Evolutionary conservation across 371 early-diverging fungal genomes (phyloP).

Genomic region (Saksenaea oblongispora): DNA sequence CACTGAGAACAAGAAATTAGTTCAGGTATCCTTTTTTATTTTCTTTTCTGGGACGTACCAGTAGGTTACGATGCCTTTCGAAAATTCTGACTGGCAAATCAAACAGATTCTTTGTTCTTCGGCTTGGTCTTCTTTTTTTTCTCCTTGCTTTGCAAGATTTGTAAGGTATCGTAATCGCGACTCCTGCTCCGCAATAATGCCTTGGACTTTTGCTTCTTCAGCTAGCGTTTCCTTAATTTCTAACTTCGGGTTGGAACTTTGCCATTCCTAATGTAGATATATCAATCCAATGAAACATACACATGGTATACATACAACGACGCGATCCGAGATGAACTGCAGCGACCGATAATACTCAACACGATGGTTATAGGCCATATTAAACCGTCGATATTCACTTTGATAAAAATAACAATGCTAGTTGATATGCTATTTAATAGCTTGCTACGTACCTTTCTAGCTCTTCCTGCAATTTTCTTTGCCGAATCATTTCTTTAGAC

Average conservation of each 20-base stretch:
- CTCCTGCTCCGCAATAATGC: conserved; percentile 27
- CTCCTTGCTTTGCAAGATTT: conserved; percentile 29
- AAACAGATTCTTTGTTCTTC: conserved; percentile 43
- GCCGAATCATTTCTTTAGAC: conserved; percentile 13
- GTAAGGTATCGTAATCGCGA: conserved; percentile 46
- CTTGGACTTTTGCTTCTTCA: conserved; percentile 21
- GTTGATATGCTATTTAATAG: not conserved
- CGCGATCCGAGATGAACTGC: conserved; percentile 58
- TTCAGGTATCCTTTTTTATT: not conserved
- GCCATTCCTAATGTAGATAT: conserved; percentile 18
- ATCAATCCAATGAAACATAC: not conserved
- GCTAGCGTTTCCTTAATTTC: conserved; percentile 29
- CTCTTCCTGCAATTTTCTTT: conserved; percentile 28
- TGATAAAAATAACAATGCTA: not conserved
- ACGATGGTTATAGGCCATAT: conserved; percentile 41
- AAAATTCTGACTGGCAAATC: conserved; percentile 55
- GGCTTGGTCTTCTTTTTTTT: not conserved
- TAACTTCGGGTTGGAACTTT: conserved; percentile 21
- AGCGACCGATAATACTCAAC: conserved; percentile 60
- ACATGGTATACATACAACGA: conserved; percentile 10
- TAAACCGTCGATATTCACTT: conserved; percentile 35
- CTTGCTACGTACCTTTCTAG: conserved; percentile 32
- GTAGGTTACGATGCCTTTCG: conserved; percentile 59
- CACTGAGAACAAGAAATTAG: conserved; percentile 17
- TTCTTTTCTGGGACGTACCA: conserved; percentile 32